These are phyloP conservation scores for Coemansia sp. DNA, from an alignment of 192 early-diverging fungal genomes.

Conservation along the genomic window DNA sequence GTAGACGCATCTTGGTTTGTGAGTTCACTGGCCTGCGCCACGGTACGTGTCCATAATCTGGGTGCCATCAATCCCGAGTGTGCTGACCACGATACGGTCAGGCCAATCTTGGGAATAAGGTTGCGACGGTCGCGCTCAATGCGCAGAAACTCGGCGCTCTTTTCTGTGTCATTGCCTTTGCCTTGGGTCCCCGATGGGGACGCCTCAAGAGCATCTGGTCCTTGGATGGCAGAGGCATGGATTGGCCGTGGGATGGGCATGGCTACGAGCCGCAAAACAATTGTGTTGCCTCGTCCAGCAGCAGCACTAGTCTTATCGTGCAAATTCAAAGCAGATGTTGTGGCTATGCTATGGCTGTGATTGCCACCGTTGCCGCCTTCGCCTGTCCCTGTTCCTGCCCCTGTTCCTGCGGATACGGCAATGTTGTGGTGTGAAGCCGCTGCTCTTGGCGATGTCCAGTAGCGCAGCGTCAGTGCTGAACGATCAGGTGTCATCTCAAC, in stretches of 20 bases:
- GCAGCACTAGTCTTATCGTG: neutral
- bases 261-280: slow-evolving; percentile 20
- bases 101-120: slow-evolving; percentile 38
- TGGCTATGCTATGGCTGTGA: too few species aligned
- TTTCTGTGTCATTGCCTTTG: neutral
- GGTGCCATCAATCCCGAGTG: slow-evolving; percentile 19
- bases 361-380: too few species aligned
- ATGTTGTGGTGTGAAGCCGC: slow-evolving; percentile 2
- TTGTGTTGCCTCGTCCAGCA: slow-evolving; percentile 7
- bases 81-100: slow-evolving; percentile 32
- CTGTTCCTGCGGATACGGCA: neutral
- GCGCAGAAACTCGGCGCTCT: slow-evolving; percentile 19
- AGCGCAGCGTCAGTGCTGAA: slow-evolving; percentile 23
- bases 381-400: too few species aligned
- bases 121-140: slow-evolving; percentile 40
- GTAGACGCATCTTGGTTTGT: neutral
- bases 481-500: slow-evolving; percentile 32
- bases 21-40: slow-evolving; percentile 15
- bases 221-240: slow-evolving; percentile 29
- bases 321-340: neutral
- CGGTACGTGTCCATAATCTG: slow-evolving; percentile 35
- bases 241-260: slow-evolving; percentile 42
- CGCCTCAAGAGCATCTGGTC: slow-evolving; percentile 14
- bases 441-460: slow-evolving; percentile 41
- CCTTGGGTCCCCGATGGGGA: too few species aligned